Evolutionary conservation across 2,329 filamentous ascomycete genomes (phyloP), one percentile per base, ranked within the genome.

Genomic region (Fusarium circinatum): DNA sequence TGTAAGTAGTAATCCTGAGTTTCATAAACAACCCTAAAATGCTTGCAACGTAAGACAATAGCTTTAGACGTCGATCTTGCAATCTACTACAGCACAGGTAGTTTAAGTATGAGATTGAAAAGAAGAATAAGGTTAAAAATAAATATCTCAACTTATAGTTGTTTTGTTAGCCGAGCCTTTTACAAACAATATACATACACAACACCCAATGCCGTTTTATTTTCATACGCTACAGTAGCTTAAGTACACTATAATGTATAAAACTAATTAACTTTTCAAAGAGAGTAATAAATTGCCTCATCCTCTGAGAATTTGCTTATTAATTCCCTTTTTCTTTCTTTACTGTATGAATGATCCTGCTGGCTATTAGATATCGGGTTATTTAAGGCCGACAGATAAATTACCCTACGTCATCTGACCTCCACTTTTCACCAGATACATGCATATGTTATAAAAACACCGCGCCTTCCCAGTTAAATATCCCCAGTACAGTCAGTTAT

Each of bases 91-190:
- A 9, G 4, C 0, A 36, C 1, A 36, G 17, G 18, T 36, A 1
- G 3, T 15, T 36, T 36, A 0, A 18, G 34, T 36, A 15, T 34
- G 7, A 15, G 7, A 34, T 34, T 34, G 1, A 0, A 15, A 34
- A 15, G 14, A 1, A 34, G 0, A 4, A 8, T 0, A 8, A 34
- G 6, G 14, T 15, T 1, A 6, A 13, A 7, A 2, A 15, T 8
- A 15, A 34, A 34, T 15, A 8, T 15, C 14, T 34, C 0, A 15
- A 34, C 14, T 15, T 8, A n/a, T 34, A 34, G 14, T 34, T 1
- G 3, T 1, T 34, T 1, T 34, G 14, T 34, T 6, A 1, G 7
- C 15, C 0, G 3, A 34, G 32, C 32, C n/a, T n/a, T n/a, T n/a
- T n/a, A n/a, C n/a, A n/a, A n/a, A n/a, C n/a, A n/a, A n/a, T n/a